These are phyloP conservation scores for Candida glucosophila DNA, from an alignment of 1,139 yeast genomes.

Conservation along the genomic window DNA sequence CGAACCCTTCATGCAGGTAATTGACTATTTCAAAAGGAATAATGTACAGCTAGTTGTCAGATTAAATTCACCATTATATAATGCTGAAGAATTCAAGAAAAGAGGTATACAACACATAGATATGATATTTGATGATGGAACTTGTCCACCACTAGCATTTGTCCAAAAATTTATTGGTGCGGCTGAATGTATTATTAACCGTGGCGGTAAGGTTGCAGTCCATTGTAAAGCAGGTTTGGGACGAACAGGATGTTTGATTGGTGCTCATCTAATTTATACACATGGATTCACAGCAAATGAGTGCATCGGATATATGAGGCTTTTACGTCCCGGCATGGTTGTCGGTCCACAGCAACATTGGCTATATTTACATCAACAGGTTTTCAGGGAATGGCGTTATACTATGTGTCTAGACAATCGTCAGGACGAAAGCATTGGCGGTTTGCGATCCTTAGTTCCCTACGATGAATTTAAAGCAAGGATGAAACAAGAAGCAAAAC, in stretches of 20 bases:
- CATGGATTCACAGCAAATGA: slow-evolving; percentile 96
- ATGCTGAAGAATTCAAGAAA: slow-evolving; percentile 72
- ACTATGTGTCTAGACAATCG: slow-evolving; percentile 76
- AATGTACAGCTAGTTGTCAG: slow-evolving; percentile 86
- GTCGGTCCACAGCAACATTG: slow-evolving; percentile 99
- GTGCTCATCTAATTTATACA: slow-evolving; percentile 91
- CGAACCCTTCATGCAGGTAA: slow-evolving; percentile 72
- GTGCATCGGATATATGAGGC: slow-evolving; percentile 93
- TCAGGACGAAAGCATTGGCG: slow-evolving; percentile 71
- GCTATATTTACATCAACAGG: slow-evolving; percentile 92
- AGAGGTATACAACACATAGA: slow-evolving; percentile 84
- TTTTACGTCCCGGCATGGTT: slow-evolving; percentile 97
- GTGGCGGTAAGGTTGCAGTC: slow-evolving; percentile 91
- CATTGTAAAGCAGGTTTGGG: slow-evolving; percentile 98
- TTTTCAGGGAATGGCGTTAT: slow-evolving; percentile 91
- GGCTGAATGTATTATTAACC: slow-evolving; percentile 74
- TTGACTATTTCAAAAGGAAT: slow-evolving; percentile 62
- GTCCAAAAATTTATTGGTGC: slow-evolving; percentile 93
- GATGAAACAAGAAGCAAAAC: slow-evolving; percentile 38
- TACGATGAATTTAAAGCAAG: slow-evolving; percentile 45
- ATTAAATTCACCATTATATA: slow-evolving; percentile 84
- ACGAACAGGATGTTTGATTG: slow-evolving; percentile 94
- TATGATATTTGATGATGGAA: slow-evolving; percentile 95
- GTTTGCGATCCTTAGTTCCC: slow-evolving; percentile 62
- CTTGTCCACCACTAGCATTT: slow-evolving; percentile 90